Conservation (phyloP, 371 early-diverging fungal species). For the Mortierella sp. region DNA sequence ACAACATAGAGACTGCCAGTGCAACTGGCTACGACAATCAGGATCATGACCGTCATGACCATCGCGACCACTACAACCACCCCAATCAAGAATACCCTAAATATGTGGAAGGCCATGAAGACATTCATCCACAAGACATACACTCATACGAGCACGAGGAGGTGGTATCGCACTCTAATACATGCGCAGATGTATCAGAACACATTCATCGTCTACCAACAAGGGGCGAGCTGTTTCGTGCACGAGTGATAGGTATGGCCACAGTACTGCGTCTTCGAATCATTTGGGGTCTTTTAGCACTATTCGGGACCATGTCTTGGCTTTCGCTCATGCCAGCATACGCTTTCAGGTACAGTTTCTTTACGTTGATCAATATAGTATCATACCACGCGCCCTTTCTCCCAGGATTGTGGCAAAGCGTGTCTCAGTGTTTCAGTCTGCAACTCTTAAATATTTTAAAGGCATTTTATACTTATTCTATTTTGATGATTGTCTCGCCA, state of each 20-base stretch:
- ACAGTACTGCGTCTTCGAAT: conserved; percentile 33
- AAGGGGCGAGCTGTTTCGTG: conserved; percentile 26
- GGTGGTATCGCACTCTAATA: neutral
- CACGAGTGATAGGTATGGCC: conserved; percentile 31
- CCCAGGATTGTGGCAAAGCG: neutral
- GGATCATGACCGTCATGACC: neutral
- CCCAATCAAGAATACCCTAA: neutral
- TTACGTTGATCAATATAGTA: neutral
- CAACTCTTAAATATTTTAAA: neutral
- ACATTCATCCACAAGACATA: neutral
- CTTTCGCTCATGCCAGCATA: conserved; percentile 49
- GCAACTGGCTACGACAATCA: neutral
- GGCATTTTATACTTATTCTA: neutral
- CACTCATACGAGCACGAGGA: neutral
- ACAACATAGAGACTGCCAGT: conserved; percentile 13
- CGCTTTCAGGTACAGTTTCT: conserved; percentile 41
- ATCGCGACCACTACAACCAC: neutral
- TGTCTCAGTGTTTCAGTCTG: conserved; percentile 8
- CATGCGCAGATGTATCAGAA: neutral
- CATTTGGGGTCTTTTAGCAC: conserved; percentile 39
- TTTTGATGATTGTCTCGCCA: neutral
- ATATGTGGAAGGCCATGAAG: neutral
- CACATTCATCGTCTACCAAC: conserved; percentile 9
- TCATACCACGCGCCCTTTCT: neutral
- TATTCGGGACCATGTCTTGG: conserved; percentile 44